A percentile compares a stretch with the other conserved stretches of the same genome.
phyloP scores from a whole-genome alignment of 1,284 basidiomycete genomes.

The Athelia sp. region DNA sequence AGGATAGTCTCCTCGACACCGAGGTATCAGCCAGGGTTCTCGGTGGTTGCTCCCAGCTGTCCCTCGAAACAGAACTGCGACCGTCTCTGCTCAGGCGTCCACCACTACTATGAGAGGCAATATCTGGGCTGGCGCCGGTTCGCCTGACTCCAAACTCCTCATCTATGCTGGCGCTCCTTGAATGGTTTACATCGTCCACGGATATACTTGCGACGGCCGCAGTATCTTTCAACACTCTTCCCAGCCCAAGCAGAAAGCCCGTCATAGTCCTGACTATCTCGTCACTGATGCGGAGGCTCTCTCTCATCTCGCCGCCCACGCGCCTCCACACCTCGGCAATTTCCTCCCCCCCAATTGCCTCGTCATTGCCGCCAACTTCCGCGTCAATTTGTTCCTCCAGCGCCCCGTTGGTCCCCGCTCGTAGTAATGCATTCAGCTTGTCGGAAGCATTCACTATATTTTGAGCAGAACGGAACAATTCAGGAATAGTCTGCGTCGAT shows the following conservation, averaged over 20 bases:
- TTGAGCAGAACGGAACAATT: constrained; percentile 55
- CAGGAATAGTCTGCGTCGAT: constrained; percentile 37
- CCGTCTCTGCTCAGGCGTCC: constrained; percentile 31
- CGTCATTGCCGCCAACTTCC: constrained; percentile 51
- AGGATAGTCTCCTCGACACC: constrained; percentile 19
- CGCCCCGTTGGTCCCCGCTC: constrained; percentile 48
- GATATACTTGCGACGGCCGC: constrained; percentile 23
- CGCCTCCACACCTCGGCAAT: constrained; percentile 58
- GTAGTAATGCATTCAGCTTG: constrained; percentile 55
- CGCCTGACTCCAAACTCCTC: constrained; percentile 24
- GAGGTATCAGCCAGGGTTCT: constrained; percentile 15
- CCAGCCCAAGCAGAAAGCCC: constrained; percentile 65
- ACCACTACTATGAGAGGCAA: constrained; percentile 2
- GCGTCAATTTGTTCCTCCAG: constrained; percentile 69
- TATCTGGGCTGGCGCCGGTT: constrained; percentile 30
- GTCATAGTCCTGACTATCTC: constrained; percentile 73
- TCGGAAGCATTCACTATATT: constrained; percentile 61
- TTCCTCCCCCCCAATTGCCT: constrained; percentile 23
- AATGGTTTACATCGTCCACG: constrained; percentile 29
- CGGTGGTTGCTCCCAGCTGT: constrained; percentile 49
- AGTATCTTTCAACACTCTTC: constrained; percentile 60
- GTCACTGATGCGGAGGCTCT: constrained; percentile 65
- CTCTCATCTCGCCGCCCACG: constrained; percentile 66
- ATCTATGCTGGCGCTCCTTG: constrained; percentile 34
- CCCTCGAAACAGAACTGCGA: constrained; percentile 49